Base-by-base conservation (phyloP, 768 basidiomycete genomes). In the Mycena venus region DNA sequence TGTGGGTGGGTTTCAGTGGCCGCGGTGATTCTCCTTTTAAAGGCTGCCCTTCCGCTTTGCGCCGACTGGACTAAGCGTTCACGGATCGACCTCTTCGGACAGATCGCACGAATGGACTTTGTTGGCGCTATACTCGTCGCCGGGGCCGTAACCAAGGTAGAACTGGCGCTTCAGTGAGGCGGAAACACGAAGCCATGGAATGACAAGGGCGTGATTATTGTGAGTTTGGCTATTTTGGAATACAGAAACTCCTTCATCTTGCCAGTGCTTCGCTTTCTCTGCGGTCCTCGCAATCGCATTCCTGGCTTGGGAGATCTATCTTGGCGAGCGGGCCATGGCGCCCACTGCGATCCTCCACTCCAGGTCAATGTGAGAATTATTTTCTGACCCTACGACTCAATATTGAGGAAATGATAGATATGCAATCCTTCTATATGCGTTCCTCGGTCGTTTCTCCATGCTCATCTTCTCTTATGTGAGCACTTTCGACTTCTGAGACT, bases 131-230 rank as follows among this genome's bases (percentile, higher is more conserved):
- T 77, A 17, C 78, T 87, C 19, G 80, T 83, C 58, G 75, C 86
- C 53, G 81, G 56, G 14, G 68, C 80, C 14, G 78, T 86, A 34
- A 85, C 83, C 4, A 80, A 77, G 55, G 77, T 87, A 14, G 80
- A 87, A 25, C 79, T 88, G 3, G 83, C 87, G 4, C 78, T 88
- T 1, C 84, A 86, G 61, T 86, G 85, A 84, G 87, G 86, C 25
- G 87, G 87, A 0, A 84, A 85, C 77, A 76, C 79, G 19, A 85
- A 85, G 75, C 79, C 84, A 0, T 89, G 88, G 88, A 77, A 75
- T 55, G 82, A 83, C 70, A 80, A 77, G 6, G 77, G 80, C 6
- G 86, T 86, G 64, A 75, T 80, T 31, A 58, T 64, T 27, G 74
- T 79, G 25, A 53, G 64, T 56, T n/a, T n/a, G n/a, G n/a, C n/a